Evolutionary conservation across 2,329 filamentous ascomycete species (phyloP).

Genomic region (Trichoderma koningii): DNA sequence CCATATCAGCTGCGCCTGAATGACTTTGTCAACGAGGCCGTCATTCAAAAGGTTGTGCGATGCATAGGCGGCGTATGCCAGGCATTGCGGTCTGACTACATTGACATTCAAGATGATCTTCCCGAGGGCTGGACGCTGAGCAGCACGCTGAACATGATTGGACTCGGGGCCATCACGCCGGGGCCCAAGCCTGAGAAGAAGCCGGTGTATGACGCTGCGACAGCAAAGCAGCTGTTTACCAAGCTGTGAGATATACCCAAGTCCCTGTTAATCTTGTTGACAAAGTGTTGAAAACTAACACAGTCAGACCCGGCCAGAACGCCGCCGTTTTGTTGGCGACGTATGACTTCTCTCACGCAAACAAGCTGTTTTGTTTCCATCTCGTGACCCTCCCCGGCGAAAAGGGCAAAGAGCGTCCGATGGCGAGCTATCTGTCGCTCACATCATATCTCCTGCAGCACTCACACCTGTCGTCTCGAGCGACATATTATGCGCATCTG

Average conservation of each 20-base stretch:
- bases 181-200: conserved; percentile 64
- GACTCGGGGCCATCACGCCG: conserved; percentile 73
- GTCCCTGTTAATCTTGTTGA: conserved; percentile 26
- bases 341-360: conserved; percentile 92
- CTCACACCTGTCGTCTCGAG: conserved; percentile 78
- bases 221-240: conserved; percentile 78
- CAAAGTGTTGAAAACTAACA: not conserved
- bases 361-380: conserved; percentile 91
- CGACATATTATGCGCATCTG: conserved; percentile 80
- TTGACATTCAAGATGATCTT: conserved; percentile 85
- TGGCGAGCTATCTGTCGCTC: conserved; percentile 81
- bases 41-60: conserved; percentile 78
- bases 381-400: conserved; percentile 67
- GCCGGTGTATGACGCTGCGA: conserved; percentile 69
- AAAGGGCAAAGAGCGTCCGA: conserved; percentile 69
- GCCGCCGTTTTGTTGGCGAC: conserved; percentile 79
- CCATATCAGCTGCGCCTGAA: conserved; percentile 89
- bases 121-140: conserved; percentile 87
- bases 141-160: conserved; percentile 79
- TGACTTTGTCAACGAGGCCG: conserved; percentile 90
- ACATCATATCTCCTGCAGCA: conserved; percentile 94
- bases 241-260: conserved; percentile 58
- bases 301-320: conserved; percentile 70
- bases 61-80: conserved; percentile 74
- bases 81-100: conserved; percentile 70